Evolutionary conservation across 306 rosid genomes (phyloP).

Genomic region (Rosa multiflora): DNA sequence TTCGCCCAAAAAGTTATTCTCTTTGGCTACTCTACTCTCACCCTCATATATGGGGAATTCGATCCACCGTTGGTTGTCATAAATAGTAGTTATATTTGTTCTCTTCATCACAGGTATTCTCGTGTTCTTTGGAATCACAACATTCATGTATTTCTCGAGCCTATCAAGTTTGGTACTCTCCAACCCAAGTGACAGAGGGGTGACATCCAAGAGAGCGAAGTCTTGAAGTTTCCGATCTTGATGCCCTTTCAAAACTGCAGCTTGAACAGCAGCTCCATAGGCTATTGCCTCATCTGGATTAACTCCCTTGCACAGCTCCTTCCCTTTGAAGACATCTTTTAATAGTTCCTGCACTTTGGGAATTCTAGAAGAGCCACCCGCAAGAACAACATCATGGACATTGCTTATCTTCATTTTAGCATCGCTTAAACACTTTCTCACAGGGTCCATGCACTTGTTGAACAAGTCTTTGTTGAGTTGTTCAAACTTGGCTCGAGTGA

Average conservation of each 20-base stretch:
- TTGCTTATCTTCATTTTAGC: neutral
- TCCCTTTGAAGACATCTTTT: neutral
- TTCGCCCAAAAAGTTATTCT: too few relatives aligned
- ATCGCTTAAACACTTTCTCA: neutral
- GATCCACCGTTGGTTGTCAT: too few relatives aligned
- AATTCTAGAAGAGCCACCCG: conserved; percentile 9
- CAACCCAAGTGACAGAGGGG: neutral
- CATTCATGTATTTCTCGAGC: too few relatives aligned
- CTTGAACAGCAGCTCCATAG: neutral
- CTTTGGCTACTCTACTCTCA: too few relatives aligned
- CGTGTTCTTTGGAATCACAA: neutral
- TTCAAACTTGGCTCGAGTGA: neutral
- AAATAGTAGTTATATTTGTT: too few relatives aligned
- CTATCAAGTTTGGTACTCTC: neutral
- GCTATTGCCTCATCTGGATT: neutral
- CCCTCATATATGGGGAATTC: too few relatives aligned
- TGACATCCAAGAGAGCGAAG: neutral
- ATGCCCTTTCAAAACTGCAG: conserved; percentile 4
- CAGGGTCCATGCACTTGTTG: neutral
- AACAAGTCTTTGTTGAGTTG: neutral
- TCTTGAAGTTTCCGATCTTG: neutral
- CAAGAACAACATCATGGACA: neutral
- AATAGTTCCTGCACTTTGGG: neutral
- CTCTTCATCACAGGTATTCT: neutral
- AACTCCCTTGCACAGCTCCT: neutral